These are phyloP conservation scores for Rhodotorula sp. DNA, from an alignment of 1,284 basidiomycete genomes.

Conservation along the genomic window DNA sequence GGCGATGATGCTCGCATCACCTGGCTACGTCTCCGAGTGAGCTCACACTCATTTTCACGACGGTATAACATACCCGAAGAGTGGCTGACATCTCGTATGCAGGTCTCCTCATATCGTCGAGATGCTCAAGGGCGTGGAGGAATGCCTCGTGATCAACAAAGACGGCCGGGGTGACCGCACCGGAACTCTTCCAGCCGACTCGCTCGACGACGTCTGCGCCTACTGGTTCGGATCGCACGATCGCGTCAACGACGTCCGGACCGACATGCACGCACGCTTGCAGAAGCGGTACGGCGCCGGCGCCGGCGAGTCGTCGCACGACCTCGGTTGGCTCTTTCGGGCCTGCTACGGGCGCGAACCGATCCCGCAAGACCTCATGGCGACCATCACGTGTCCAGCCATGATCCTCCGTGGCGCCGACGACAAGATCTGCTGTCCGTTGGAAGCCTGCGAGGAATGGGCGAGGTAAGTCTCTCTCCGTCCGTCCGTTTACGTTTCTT, in stretches of 20 bases:
- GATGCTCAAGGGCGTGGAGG: background rate
- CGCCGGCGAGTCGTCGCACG: background rate
- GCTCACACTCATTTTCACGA: background rate
- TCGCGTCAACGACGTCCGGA: background rate
- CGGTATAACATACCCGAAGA: too few relatives aligned
- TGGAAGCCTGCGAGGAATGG: conserved; percentile 21
- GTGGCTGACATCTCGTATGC: background rate
- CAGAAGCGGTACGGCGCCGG: conserved; percentile 17
- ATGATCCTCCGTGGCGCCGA: conserved; percentile 23
- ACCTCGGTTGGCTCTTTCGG: background rate
- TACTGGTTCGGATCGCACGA: conserved; percentile 11
- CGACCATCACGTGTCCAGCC: conserved; percentile 12
- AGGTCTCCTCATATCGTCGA: conserved; percentile 4
- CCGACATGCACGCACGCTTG: conserved; percentile 8
- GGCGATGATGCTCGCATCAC: conserved; percentile 16
- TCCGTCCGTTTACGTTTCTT: too few relatives aligned
- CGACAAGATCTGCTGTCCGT: conserved; percentile 19
- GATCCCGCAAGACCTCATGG: conserved; percentile 7
- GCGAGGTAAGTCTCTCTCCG: background rate
- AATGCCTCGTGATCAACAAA: conserved; percentile 25
- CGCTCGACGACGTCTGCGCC: conserved; percentile 15
- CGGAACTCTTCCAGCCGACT: conserved; percentile 11
- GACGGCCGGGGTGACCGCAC: conserved; percentile 13
- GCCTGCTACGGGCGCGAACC: conserved; percentile 8
- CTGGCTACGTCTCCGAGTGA: conserved; percentile 13